Conservation (phyloP, 1,284 basidiomycete species). For the Pyrrhoderma noxium region DNA sequence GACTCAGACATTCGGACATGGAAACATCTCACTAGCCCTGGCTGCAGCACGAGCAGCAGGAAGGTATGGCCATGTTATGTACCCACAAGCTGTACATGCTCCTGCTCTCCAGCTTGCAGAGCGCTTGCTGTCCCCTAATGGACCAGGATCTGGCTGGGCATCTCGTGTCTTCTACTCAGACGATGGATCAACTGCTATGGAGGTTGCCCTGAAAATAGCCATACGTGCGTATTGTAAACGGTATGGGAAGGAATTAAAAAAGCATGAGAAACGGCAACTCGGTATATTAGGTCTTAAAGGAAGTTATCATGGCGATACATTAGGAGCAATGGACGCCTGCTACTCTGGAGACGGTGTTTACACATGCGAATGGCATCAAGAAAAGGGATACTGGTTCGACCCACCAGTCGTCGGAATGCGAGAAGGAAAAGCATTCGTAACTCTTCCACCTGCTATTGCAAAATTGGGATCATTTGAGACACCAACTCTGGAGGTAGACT, state of each 20-base stretch:
- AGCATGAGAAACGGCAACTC: conserved; percentile 46
- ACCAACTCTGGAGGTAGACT: conserved; percentile 31
- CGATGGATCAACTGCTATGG: conserved; percentile 93
- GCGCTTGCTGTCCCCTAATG: conserved; percentile 50
- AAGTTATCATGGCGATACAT: conserved; percentile 97
- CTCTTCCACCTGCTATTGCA: conserved; percentile 47
- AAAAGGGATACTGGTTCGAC: conserved; percentile 91
- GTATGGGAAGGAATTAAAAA: conserved; percentile 30
- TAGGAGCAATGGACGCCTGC: conserved; percentile 95
- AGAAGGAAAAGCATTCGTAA: conserved; percentile 52
- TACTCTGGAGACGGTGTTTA: conserved; percentile 75
- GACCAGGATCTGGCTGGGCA: conserved; percentile 87
- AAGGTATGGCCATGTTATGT: conserved; percentile 95
- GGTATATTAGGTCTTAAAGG: conserved; percentile 87
- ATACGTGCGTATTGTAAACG: conserved; percentile 63
- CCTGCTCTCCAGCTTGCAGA: conserved; percentile 82
- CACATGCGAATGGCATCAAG: conserved; percentile 94
- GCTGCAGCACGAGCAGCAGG: conserved; percentile 89
- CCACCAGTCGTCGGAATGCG: conserved; percentile 73
- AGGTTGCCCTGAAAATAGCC: conserved; percentile 96
- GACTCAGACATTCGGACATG: conserved; percentile 92
- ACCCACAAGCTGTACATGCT: conserved; percentile 81
- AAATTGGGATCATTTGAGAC: conserved; percentile 24
- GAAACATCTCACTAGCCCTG: conserved; percentile 66
- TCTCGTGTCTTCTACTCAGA: conserved; percentile 89